Conservation (phyloP, 345 rosid species). For the Linum usitatissimum region DNA sequence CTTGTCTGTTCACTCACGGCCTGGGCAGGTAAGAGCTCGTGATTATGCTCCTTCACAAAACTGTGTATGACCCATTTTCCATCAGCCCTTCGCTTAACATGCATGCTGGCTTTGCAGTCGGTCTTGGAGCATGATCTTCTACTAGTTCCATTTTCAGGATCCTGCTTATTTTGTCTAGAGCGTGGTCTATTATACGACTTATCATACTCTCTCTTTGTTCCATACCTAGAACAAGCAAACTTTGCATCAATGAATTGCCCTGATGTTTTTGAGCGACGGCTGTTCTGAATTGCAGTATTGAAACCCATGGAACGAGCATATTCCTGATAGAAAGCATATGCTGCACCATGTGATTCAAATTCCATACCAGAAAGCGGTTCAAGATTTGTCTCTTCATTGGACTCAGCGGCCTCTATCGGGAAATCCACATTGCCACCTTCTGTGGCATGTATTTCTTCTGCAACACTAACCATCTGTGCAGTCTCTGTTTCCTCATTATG, state of each 20-base stretch:
- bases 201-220: slow-evolving; percentile 50
- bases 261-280: slow-evolving; percentile 57
- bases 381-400: slow-evolving; percentile 34
- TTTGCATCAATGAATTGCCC: slow-evolving; percentile 64
- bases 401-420: slow-evolving; percentile 20
- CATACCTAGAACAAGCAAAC: slow-evolving; percentile 71
- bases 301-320: slow-evolving; percentile 63
- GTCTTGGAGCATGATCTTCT: slow-evolving; percentile 48
- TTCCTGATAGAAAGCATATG: slow-evolving; percentile 57
- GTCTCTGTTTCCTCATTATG: slow-evolving; percentile 29
- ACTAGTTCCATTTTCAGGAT: slow-evolving; percentile 43
- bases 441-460: slow-evolving; percentile 24
- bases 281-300: slow-evolving; percentile 52
- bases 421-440: slow-evolving; percentile 26
- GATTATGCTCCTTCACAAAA: slow-evolving; percentile 58
- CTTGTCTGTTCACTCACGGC: slow-evolving; percentile 65
- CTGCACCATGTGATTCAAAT: slow-evolving; percentile 51
- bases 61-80: slow-evolving; percentile 63
- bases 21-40: slow-evolving; percentile 62
- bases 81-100: slow-evolving; percentile 56
- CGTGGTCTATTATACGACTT: slow-evolving; percentile 45
- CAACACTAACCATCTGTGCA: slow-evolving; percentile 23
- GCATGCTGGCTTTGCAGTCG: slow-evolving; percentile 70
- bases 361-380: slow-evolving; percentile 57
- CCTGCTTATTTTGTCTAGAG: slow-evolving; percentile 49